Evolutionary conservation across 2,329 filamentous ascomycete species (phyloP), one percentile per base, ranked within the genome.

Genomic region (Botrytis porri): DNA sequence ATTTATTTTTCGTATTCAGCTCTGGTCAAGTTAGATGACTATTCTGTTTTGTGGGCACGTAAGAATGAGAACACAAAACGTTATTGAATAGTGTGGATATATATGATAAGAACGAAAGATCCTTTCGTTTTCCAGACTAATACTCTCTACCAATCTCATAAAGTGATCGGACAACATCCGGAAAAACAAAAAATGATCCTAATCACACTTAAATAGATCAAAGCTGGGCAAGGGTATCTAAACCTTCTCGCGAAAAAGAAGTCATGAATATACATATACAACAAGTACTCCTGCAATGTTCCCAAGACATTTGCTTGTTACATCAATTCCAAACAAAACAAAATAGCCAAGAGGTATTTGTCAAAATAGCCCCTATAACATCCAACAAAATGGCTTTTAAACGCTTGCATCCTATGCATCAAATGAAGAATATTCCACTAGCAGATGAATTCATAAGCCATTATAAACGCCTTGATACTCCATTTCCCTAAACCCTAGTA

Each of bases 241-340:
- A 45, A 48, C 5, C 16, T 64, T 32, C 61, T 20, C 25, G 1
- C 20, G 3, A 48, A 29, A 22, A 22, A 45, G 41, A 48, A 45
- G 18, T 48, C 41, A 35, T 64, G 41, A 64, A 45, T 64, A 64
- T 25, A 48, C 5, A 35, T 9, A 35, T 64, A 35, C 41, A 45
- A 25, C 14, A 57, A 57, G 35, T 25, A 16, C 18, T 25, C n/a
- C 29, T 8, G 41, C 10, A 45, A 35, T 35, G 9, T 32, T 48
- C 62, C 12, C 20, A 45, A 64, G 62, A 64, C 41, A 32, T n/a
- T 64, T 64, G 62, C 62, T 45, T 64, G 41, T 20, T 64, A 20
- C 20, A 45, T 25, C 29, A 45, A 64, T 14, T 35, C 37, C 39
- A 8, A 54, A 48, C 1, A 10, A 48, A 48, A 45, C 4, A 63